phyloP scores from a whole-genome alignment of 192 early-diverging fungal species.

The Funneliformis mosseae region DNA sequence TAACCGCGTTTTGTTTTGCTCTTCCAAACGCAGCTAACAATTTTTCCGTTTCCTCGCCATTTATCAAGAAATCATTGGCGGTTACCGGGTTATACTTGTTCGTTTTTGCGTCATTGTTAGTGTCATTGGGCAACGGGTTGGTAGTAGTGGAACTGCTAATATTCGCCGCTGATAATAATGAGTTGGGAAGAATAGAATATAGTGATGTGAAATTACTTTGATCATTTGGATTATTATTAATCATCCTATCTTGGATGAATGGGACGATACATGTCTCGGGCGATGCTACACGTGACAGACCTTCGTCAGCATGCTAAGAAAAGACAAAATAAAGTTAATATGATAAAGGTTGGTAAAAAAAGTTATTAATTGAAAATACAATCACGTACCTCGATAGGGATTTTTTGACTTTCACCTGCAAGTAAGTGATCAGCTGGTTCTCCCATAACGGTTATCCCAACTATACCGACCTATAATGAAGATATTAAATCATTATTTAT shows the following conservation, averaged over 20 bases:
- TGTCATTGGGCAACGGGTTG: not conserved
- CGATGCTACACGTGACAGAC: constrained; percentile 29
- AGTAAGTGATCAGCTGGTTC: constrained; percentile 44
- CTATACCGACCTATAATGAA: constrained; percentile 59
- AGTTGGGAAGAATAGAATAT: constrained; percentile 19
- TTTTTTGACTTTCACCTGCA: constrained; percentile 28
- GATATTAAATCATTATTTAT: not conserved
- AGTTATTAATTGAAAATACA: not conserved
- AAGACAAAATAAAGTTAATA: not conserved
- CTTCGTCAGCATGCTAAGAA: constrained; percentile 30
- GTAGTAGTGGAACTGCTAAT: not conserved
- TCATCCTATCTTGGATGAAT: constrained; percentile 14
- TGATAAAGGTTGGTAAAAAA: not conserved
- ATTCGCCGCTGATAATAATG: not conserved
- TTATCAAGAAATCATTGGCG: constrained; percentile 9
- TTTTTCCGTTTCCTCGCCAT: constrained; percentile 5
- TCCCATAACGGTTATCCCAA: constrained; percentile 64
- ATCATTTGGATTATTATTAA: not conserved
- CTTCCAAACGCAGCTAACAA: constrained; percentile 46
- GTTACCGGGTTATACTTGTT: not conserved
- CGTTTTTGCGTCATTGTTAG: not conserved
- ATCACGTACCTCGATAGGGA: constrained; percentile 27
- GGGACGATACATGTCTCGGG: constrained; percentile 33
- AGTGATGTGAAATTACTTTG: constrained; percentile 21
- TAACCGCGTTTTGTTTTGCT: constrained; percentile 61